Conservation (phyloP, 192 early-diverging fungal species). For the Spizellomyces punctatus region DNA sequence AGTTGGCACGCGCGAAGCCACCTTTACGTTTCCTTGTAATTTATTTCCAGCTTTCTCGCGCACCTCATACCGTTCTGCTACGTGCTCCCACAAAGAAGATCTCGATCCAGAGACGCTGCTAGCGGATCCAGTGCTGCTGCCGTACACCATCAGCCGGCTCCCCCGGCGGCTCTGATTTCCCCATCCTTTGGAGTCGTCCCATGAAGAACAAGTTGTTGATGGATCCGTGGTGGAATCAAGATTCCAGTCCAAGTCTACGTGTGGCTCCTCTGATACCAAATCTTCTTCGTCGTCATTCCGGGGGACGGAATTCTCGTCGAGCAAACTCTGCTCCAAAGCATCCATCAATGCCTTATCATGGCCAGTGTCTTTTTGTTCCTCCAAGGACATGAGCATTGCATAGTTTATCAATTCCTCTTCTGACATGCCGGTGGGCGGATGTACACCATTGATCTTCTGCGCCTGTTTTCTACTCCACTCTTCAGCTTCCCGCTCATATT, state of each 20-base stretch:
- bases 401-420: slow-evolving; percentile 60
- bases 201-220: neutral
- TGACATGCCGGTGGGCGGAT: slow-evolving; percentile 33
- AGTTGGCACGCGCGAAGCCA: neutral
- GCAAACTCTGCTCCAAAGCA: slow-evolving; percentile 21
- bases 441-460: neutral
- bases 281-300: neutral
- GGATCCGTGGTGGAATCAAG: neutral
- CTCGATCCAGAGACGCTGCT: neutral
- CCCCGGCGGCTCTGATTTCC: neutral
- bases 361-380: neutral
- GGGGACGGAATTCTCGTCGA: neutral
- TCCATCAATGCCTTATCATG: slow-evolving; percentile 20
- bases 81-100: neutral
- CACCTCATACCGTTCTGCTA: neutral
- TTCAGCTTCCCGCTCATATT: slow-evolving; percentile 33
- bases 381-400: slow-evolving; percentile 57
- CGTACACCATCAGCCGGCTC: neutral
- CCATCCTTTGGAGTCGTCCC: neutral
- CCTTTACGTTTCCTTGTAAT: neutral
- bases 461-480: neutral
- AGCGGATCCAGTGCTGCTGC: neutral
- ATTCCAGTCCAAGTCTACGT: neutral
- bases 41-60: neutral
- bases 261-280: neutral